A percentile compares a stretch with the other conserved stretches of the same genome.
These are phyloP conservation scores for Arthrobotrys iridis DNA, from an alignment of 2,329 filamentous ascomycete genomes.

Conservation along the genomic window DNA sequence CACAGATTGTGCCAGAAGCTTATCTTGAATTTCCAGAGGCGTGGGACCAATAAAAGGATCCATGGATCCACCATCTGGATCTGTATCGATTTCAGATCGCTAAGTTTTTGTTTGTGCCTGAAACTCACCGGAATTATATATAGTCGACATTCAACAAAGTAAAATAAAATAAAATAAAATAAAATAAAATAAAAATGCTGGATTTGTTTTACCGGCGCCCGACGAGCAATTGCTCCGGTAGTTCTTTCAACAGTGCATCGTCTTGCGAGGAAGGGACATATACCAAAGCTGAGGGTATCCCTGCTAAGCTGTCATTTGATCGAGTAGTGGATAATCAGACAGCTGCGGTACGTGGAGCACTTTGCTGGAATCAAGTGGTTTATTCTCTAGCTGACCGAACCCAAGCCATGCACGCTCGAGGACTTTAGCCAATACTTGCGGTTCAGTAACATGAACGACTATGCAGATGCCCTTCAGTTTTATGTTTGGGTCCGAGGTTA, in stretches of 20 bases:
- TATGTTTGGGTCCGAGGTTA: constrained; percentile 42
- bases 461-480: constrained; percentile 40
- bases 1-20: not conserved
- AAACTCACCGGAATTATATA: too few species aligned
- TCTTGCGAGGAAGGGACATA: constrained; percentile 33
- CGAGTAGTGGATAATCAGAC: constrained; percentile 23
- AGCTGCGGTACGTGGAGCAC: constrained; percentile 21
- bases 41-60: constrained; percentile 3
- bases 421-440: constrained; percentile 44
- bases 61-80: not conserved
- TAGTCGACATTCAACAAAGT: too few species aligned
- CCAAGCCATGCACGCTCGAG: constrained; percentile 39
- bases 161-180: too few species aligned
- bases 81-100: too few species aligned
- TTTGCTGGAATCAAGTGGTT: not conserved
- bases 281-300: constrained; percentile 28
- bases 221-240: constrained; percentile 24
- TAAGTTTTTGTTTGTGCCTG: too few species aligned
- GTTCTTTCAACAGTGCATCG: constrained; percentile 10
- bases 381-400: not conserved
- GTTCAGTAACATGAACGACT: constrained; percentile 41
- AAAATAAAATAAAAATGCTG: constrained; percentile 12
- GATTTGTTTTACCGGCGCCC: constrained; percentile 50
- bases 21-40: not conserved
- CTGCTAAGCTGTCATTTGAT: constrained; percentile 37